These are phyloP conservation scores for Lentinus brumalis DNA, from an alignment of 768 basidiomycete genomes.

Conservation along the genomic window DNA sequence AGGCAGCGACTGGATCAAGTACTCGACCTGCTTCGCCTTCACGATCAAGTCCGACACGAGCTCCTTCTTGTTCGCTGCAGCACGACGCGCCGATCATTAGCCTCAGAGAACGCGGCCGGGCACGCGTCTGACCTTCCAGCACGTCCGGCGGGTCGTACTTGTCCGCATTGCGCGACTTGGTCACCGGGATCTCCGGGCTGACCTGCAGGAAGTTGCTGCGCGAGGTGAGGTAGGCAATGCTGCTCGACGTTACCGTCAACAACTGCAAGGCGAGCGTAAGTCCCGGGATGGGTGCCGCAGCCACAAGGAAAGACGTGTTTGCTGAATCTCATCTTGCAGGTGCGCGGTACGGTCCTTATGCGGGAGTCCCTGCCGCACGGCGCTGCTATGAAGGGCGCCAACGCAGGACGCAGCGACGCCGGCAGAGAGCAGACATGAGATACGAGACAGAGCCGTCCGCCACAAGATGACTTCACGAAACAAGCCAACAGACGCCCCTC, in stretches of 20 bases:
- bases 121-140: conserved; percentile 17
- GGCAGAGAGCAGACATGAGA: conserved; percentile 11
- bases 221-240: conserved; percentile 75
- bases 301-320: conserved; percentile 57
- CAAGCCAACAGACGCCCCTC: no score
- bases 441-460: background rate
- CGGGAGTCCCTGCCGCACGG: no score
- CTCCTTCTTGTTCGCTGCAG: conserved; percentile 78
- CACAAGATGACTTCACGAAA: background rate
- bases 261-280: conserved; percentile 36
- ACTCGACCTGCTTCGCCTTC: conserved; percentile 89
- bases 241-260: conserved; percentile 85
- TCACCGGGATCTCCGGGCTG: conserved; percentile 79
- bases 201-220: conserved; percentile 79
- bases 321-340: no score
- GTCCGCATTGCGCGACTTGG: conserved; percentile 58
- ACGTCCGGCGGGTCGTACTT: conserved; percentile 19
- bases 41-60: conserved; percentile 80
- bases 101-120: background rate
- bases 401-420: conserved; percentile 1
- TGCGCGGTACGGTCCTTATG: no score
- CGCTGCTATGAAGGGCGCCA: conserved; percentile 46
- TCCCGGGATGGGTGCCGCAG: conserved; percentile 57
- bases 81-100: background rate
- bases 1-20: conserved; percentile 78